Evolutionary conservation across 345 rosid species (phyloP).

Genomic region (Boechera divaricarpa): DNA sequence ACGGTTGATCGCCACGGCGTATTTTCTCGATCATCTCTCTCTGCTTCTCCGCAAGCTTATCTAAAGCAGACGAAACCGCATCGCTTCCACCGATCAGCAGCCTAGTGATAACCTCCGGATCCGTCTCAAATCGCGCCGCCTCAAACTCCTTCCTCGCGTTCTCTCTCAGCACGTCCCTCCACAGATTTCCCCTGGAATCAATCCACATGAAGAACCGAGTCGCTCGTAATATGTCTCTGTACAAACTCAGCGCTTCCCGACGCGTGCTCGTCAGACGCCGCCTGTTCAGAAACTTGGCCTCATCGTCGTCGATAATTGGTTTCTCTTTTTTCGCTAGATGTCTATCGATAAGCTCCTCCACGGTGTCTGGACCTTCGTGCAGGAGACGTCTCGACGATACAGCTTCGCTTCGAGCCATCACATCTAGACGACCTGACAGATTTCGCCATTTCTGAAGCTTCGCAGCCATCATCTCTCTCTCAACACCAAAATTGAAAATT

Average conservation of each 20-base stretch:
- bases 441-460: conserved; percentile 59
- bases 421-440: conserved; percentile 31
- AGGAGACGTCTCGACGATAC: conserved; percentile 37
- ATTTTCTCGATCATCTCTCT: conserved; percentile 65
- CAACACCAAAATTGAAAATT: not conserved
- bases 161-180: conserved; percentile 82
- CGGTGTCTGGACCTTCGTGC: conserved; percentile 82
- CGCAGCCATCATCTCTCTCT: conserved; percentile 46
- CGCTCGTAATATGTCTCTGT: conserved; percentile 86
- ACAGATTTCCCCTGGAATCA: conserved; percentile 67
- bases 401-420: not conserved
- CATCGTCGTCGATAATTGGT: conserved; percentile 59
- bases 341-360: conserved; percentile 82
- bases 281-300: conserved; percentile 61
- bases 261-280: conserved; percentile 71
- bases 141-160: conserved; percentile 88
- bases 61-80: conserved; percentile 69
- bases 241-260: conserved; percentile 76
- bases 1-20: conserved; percentile 44
- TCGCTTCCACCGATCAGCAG: conserved; percentile 84
- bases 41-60: conserved; percentile 82
- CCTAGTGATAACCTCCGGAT: conserved; percentile 77
- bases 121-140: conserved; percentile 79
- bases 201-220: conserved; percentile 82
- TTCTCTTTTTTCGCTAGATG: conserved; percentile 69